These are phyloP conservation scores for Globisporangium cederbergense DNA, from an alignment of 352 stramenopile genomes.

Conservation along the genomic window DNA sequence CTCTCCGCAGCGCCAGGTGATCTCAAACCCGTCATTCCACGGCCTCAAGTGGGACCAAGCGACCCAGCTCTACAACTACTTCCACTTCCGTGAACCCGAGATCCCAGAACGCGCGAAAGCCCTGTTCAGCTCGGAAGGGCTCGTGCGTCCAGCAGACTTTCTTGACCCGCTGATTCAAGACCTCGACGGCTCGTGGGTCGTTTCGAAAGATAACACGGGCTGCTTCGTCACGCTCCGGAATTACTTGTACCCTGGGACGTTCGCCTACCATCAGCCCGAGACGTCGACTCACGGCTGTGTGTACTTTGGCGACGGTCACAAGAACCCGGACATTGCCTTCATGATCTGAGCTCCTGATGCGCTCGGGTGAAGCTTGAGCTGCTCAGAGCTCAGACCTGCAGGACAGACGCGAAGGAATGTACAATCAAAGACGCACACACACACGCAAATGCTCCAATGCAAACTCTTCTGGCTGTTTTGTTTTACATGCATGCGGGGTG, in stretches of 20 bases:
- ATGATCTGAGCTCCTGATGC: conserved; percentile 42
- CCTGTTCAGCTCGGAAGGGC: conserved; percentile 45
- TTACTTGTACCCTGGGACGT: conserved; percentile 56
- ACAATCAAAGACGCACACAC: not conserved
- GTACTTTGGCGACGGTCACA: conserved; percentile 77
- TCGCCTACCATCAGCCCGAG: conserved; percentile 63
- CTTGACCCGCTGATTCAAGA: conserved; percentile 66
- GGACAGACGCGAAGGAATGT: not conserved
- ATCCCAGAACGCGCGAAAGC: conserved; percentile 53
- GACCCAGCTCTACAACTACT: conserved; percentile 68
- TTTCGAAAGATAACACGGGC: conserved; percentile 67
- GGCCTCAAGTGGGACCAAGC: conserved; percentile 64
- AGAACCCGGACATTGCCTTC: conserved; percentile 72
- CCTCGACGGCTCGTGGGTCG: conserved; percentile 56
- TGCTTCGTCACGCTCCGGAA: conserved; percentile 59
- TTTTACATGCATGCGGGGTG: not conserved
- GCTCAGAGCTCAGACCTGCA: not conserved
- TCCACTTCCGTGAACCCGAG: conserved; percentile 69
- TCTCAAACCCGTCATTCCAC: conserved; percentile 64
- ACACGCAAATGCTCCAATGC: conserved; percentile 2
- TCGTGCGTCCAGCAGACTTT: conserved; percentile 68
- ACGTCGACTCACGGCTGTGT: conserved; percentile 51
- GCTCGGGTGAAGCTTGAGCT: not conserved
- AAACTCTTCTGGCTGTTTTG: not conserved
- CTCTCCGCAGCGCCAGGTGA: conserved; percentile 62